Percentiles rank a stretch among this genome's conserved stretches.
phyloP scores from a whole-genome alignment of 73 alveolate species.

The Tetrahymena malaccensis region DNA sequence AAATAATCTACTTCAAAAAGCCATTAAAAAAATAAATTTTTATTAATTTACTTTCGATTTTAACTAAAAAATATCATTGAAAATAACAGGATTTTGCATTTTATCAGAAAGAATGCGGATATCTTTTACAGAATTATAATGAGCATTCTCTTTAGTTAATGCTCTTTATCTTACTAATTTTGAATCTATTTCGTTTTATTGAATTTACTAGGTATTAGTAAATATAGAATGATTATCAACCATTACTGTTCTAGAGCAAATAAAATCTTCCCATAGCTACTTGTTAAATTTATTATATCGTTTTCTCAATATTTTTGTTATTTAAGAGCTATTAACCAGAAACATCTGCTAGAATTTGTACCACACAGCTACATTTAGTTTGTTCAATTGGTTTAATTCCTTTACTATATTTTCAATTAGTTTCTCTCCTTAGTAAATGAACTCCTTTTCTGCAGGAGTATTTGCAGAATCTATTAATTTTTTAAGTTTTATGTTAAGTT shows the following conservation, averaged over 20 bases:
- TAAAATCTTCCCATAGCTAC: neutral
- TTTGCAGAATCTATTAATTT: neutral
- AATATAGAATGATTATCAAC: neutral
- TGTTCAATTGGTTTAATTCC: neutral
- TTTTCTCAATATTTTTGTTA: neutral
- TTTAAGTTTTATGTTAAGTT: neutral
- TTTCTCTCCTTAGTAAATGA: neutral
- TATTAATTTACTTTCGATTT: neutral
- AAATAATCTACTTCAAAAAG: neutral
- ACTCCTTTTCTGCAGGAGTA: neutral
- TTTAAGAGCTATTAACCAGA: neutral
- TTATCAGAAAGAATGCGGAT: neutral
- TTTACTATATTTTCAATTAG: neutral
- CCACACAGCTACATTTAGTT: neutral
- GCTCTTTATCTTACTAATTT: neutral
- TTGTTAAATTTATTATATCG: neutral
- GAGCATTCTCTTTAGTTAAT: neutral
- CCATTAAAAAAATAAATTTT: neutral
- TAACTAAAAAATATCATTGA: neutral
- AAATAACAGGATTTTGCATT: neutral
- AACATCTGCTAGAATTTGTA: neutral
- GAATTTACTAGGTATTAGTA: neutral
- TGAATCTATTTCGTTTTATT: neutral
- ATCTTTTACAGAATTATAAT: neutral
- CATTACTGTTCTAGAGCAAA: neutral